phyloP scores from a whole-genome alignment of 2,329 filamentous ascomycete genomes.

The Ophiocordyceps unilateralis region DNA sequence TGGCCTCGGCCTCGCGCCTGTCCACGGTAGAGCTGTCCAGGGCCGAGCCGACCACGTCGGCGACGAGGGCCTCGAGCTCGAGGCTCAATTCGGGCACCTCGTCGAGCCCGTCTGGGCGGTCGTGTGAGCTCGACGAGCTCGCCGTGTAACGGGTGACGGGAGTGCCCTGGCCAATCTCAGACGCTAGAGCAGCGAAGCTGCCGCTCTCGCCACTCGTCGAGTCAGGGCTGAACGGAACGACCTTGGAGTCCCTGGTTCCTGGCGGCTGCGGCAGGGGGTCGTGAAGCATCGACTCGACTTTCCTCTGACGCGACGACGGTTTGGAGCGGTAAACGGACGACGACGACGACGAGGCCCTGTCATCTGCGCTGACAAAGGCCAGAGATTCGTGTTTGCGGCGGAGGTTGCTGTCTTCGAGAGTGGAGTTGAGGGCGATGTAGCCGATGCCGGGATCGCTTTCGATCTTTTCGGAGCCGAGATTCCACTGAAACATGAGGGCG shows the following conservation, averaged over 20 bases:
- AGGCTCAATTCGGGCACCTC: slow-evolving; percentile 5
- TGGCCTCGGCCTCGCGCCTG: slow-evolving; percentile 31
- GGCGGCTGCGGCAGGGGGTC: slow-evolving; percentile 1
- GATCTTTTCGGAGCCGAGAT: slow-evolving; percentile 37
- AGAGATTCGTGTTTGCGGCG: slow-evolving; percentile 5
- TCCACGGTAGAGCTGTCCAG: slow-evolving; percentile 24
- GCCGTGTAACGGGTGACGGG: slow-evolving; percentile 8
- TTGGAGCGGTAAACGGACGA: slow-evolving; percentile 1
- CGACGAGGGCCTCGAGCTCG: slow-evolving; percentile 10
- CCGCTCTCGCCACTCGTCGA: slow-evolving; percentile 5
- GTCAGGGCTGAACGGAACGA: slow-evolving; percentile 3
- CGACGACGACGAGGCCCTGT: background rate
- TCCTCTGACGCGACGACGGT: slow-evolving; percentile 1
- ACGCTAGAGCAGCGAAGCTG: background rate
- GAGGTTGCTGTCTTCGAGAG: slow-evolving; percentile 29
- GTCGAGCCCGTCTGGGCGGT: slow-evolving; percentile 14
- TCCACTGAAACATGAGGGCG: slow-evolving; percentile 48
- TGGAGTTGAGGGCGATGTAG: slow-evolving; percentile 48
- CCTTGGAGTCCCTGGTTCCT: slow-evolving; percentile 1
- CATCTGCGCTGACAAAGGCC: slow-evolving; percentile 1
- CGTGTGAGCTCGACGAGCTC: slow-evolving; percentile 10
- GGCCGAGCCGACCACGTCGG: slow-evolving; percentile 19
- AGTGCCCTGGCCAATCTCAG: slow-evolving; percentile 3
- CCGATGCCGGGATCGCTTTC: slow-evolving; percentile 47
- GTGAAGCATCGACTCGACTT: slow-evolving; percentile 1